These are phyloP conservation scores for Dentipellis fragilis DNA, from an alignment of 768 basidiomycete species.

Conservation along the genomic window DNA sequence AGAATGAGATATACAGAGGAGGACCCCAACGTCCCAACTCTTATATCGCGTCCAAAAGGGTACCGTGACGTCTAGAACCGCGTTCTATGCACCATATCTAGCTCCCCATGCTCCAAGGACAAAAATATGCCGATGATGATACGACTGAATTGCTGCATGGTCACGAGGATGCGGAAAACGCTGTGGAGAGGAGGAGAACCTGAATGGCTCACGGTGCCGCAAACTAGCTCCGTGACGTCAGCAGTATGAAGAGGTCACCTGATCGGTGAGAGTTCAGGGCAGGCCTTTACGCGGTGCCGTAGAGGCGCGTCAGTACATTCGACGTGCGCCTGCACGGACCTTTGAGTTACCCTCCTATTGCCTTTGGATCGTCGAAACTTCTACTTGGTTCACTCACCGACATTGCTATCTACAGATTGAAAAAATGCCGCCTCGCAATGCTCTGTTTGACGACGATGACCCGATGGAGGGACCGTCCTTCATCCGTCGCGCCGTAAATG, in stretches of 20 bases:
- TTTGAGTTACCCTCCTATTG: no score
- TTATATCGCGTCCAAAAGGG: neutral
- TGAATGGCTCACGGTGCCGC: no score
- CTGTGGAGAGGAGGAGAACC: no score
- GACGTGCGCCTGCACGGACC: no score
- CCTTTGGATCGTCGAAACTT: no score
- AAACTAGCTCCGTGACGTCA: neutral
- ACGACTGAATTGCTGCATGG: no score
- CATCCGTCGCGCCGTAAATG: neutral
- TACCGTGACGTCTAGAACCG: neutral
- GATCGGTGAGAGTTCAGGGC: neutral
- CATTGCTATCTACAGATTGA: no score
- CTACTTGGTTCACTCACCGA: no score
- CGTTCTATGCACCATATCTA: neutral
- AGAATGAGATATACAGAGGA: neutral
- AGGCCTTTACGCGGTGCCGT: neutral
- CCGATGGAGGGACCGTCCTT: slow-evolving; percentile 7
- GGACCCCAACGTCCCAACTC: neutral
- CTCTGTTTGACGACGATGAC: slow-evolving; percentile 11
- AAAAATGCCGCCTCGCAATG: slow-evolving; percentile 10
- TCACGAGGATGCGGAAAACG: no score
- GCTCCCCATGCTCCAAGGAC: slow-evolving; percentile 11
- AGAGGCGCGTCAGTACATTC: no score
- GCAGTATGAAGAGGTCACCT: neutral
- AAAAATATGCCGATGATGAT: neutral